Evolutionary conservation across 352 stramenopile species (phyloP).

Genomic region (Pythium diclinum): DNA sequence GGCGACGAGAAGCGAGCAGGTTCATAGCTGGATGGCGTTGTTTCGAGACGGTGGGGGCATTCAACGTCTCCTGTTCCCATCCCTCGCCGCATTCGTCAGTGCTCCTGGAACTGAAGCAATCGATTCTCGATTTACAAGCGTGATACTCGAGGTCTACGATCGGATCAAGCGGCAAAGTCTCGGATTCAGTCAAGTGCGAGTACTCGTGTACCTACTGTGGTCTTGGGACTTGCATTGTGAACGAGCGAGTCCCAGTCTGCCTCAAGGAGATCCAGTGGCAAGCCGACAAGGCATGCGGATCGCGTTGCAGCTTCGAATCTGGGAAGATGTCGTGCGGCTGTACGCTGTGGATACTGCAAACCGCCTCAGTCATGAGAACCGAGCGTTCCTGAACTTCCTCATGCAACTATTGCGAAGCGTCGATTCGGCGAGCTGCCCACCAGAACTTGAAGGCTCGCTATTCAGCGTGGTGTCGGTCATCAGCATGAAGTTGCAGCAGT

Average conservation of each 20-base stretch:
- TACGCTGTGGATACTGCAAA: constrained; percentile 2
- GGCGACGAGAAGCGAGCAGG: not conserved
- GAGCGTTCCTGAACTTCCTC: constrained; percentile 10
- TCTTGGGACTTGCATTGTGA: constrained; percentile 17
- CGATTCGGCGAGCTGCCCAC: constrained; percentile 11
- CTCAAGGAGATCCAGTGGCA: not conserved
- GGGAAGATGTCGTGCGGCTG: constrained; percentile 17
- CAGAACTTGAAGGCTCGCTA: constrained; percentile 20
- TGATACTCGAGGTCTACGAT: not conserved
- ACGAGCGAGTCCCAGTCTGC: not conserved
- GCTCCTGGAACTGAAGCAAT: not conserved
- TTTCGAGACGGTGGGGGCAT: not conserved
- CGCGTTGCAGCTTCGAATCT: constrained; percentile 9
- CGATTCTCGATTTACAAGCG: not conserved
- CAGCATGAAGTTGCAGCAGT: not conserved
- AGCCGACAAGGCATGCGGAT: not conserved
- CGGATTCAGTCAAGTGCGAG: not conserved
- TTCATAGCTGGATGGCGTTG: not conserved
- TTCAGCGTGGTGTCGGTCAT: constrained; percentile 20
- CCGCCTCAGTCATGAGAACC: not conserved
- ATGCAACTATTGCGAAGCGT: constrained; percentile 13
- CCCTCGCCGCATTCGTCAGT: not conserved
- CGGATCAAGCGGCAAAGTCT: not conserved
- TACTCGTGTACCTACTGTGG: constrained; percentile 8
- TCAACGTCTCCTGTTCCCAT: constrained; percentile 5